Percentiles rank a stretch among this genome's conserved stretches.
phyloP scores from a whole-genome alignment of 163 green algal genomes.

The Coccomyxa subellipsoidea region DNA sequence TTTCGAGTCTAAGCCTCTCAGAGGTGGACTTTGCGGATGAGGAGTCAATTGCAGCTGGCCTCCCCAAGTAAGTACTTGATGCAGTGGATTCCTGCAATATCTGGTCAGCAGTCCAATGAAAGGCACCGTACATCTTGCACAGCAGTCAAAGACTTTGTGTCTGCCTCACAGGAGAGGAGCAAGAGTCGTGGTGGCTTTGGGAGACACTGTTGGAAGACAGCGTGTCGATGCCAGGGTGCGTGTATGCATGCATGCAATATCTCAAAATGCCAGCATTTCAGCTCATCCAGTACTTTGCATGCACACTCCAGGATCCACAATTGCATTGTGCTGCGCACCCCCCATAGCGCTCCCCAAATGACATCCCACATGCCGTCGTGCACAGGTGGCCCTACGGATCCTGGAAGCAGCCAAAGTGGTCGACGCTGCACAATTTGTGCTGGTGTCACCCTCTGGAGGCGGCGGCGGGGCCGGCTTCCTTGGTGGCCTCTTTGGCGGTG shows the following conservation, averaged over 20 bases:
- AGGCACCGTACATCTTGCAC: not conserved
- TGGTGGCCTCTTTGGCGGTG: slow-evolving; percentile 13
- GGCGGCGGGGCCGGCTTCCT: slow-evolving; percentile 16
- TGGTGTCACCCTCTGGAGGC: slow-evolving; percentile 16
- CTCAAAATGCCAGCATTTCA: not conserved
- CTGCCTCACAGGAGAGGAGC: not conserved
- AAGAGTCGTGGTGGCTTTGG: slow-evolving; percentile 21
- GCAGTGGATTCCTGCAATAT: too few species aligned
- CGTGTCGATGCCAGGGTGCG: not conserved
- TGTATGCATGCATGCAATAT: too few species aligned
- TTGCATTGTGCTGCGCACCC: not conserved
- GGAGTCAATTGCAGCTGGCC: slow-evolving; percentile 14
- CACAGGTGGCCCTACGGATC: not conserved
- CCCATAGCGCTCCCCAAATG: not conserved
- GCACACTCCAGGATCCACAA: not conserved
- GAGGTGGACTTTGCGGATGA: slow-evolving; percentile 28
- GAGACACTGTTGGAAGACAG: slow-evolving; percentile 12
- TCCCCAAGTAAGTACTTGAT: slow-evolving; percentile 21
- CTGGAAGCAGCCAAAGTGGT: slow-evolving; percentile 17
- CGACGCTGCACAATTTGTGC: slow-evolving; percentile 18
- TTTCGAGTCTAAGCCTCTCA: slow-evolving; percentile 10
- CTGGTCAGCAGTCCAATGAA: too few species aligned
- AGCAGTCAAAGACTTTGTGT: not conserved
- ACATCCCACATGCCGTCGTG: not conserved
- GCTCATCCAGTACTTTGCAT: not conserved